Evolutionary conservation across 352 stramenopile species (phyloP).

Genomic region (Phytophthora chlamydospora): DNA sequence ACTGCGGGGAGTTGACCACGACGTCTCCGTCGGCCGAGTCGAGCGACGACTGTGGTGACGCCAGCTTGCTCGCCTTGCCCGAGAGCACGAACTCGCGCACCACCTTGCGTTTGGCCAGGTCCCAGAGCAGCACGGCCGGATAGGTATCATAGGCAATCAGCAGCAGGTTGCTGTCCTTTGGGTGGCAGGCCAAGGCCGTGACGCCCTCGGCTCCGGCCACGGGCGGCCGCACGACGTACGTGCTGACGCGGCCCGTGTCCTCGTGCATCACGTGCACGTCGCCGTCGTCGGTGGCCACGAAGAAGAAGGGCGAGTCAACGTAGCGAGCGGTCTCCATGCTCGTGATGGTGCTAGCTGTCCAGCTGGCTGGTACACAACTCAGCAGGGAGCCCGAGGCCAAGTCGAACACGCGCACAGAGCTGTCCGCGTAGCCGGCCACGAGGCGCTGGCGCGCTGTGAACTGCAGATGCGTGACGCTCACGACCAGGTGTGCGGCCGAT

Average conservation of each 20-base stretch:
- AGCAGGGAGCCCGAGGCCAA: constrained; percentile 40
- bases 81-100: constrained; percentile 45
- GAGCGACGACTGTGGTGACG: constrained; percentile 15
- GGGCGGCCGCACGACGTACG: constrained; percentile 62
- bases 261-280: constrained; percentile 78
- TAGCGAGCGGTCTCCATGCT: constrained; percentile 71
- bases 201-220: constrained; percentile 32
- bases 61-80: constrained; percentile 29
- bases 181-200: constrained; percentile 61
- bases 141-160: constrained; percentile 69
- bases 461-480: constrained; percentile 58
- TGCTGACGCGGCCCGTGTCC: constrained; percentile 70
- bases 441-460: constrained; percentile 73
- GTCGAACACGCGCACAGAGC: constrained; percentile 67
- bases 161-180: constrained; percentile 65
- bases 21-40: constrained; percentile 15
- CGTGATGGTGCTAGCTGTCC: constrained; percentile 72
- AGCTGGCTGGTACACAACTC: constrained; percentile 42
- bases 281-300: constrained; percentile 74
- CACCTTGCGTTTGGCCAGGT: constrained; percentile 72
- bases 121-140: constrained; percentile 60
- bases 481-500: constrained; percentile 37
- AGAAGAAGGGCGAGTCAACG: constrained; percentile 67
- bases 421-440: constrained; percentile 69
- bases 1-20: constrained; percentile 54